phyloP scores from a whole-genome alignment of 176 grass and related monocot genomes.

The Coix lacrymajobi region DNA sequence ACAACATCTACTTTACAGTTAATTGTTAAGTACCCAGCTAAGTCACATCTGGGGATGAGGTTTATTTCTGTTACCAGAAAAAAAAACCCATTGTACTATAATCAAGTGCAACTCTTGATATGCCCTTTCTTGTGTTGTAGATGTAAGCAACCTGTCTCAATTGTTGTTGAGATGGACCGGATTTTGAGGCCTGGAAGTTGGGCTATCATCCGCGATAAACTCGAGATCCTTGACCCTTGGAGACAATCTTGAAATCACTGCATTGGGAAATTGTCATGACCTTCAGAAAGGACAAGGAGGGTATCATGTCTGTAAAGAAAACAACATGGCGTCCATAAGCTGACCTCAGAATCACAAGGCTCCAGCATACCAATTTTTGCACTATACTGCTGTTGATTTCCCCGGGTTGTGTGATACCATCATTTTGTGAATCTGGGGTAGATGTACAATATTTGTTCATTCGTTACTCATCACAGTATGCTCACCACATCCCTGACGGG shows the following conservation, averaged over 20 bases:
- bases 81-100: not conserved
- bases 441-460: slow-evolving; percentile 33
- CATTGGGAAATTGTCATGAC: slow-evolving; percentile 90
- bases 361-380: slow-evolving; percentile 12
- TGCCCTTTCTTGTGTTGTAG: slow-evolving; percentile 32
- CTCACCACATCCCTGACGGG: not conserved
- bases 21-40: not conserved
- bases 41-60: not conserved
- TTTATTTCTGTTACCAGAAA: not conserved
- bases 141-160: slow-evolving; percentile 75
- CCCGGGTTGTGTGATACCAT: not conserved
- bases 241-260: slow-evolving; percentile 75
- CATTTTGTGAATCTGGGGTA: slow-evolving; percentile 13
- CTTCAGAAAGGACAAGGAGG: slow-evolving; percentile 80
- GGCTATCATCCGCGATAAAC: slow-evolving; percentile 84
- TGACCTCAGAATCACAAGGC: not conserved
- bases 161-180: slow-evolving; percentile 91
- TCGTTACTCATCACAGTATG: slow-evolving; percentile 1
- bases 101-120: not conserved
- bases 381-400: not conserved
- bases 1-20: not conserved
- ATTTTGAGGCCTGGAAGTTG: slow-evolving; percentile 88
- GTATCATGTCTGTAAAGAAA: slow-evolving; percentile 75
- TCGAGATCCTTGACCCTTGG: slow-evolving; percentile 77
- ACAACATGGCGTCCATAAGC: slow-evolving; percentile 73